Evolutionary conservation across 441 rosid species (phyloP), one percentile per base, ranked within the genome.

Genomic region (Raphanus hybrid): DNA sequence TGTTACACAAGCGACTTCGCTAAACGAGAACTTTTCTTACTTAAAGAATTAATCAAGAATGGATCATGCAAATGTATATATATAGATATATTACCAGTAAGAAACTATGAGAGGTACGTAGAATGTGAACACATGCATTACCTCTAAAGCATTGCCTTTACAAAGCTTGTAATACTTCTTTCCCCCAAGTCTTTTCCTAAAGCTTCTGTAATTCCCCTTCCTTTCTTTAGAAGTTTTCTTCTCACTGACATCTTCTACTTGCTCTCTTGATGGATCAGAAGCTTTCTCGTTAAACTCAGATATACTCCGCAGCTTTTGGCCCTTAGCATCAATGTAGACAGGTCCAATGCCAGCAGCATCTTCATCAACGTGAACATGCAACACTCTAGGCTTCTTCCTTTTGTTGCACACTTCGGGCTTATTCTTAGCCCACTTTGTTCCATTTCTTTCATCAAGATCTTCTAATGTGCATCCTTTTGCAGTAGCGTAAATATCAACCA

Each of bases 381-480:
- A 70, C 43, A 82, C 71, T 37, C 83, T 82, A 75, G 61, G 83
- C 75, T 70, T 87, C 75, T 81, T 90, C 73, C 80, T 87, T 69
- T 87, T 87, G 48, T 64, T 80, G 73, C 78, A 77, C 39, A 60
- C 43, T 76, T 82, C 87, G 70, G 74, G 73, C 70, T 82, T 81
- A 80, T 83, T 79, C 18, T 85, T 81, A 37, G 89, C 89, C 97
- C 98, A 92, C 80, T 69, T 90, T 65, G 89, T 87, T 66, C 97
- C 99, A 80, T 95, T 95, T 84, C 97, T 91, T 80, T 82, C 71
- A 67, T 95, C 96, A 80, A 95, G 94, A 77, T 95, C 99, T 83
- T 95, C 99, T 64, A 95, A 78, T 2, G 99, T 93, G 87, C 92
- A 90, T 2, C 20, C 75, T 62, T 58, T 80, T 3, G 99, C 95